A percentile compares a stretch with the other conserved stretches of the same genome.
Conservation (phyloP, 2,329 filamentous ascomycete genomes). For the Apiospora malaysiana region DNA sequence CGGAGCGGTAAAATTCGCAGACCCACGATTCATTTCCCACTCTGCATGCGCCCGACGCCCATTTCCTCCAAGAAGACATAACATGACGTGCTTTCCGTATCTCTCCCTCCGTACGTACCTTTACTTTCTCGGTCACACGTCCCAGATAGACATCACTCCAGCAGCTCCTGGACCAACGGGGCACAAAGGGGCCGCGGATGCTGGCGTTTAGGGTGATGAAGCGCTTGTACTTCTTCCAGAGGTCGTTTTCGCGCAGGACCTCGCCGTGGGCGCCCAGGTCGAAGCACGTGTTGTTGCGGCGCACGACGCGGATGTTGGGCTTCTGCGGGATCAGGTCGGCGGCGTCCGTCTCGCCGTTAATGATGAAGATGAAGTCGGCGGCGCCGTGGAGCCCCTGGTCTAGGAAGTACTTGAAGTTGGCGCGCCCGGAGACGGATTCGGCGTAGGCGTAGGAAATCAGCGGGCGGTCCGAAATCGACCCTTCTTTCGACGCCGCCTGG, state of each 20-base stretch:
- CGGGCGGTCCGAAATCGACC: conserved; percentile 26
- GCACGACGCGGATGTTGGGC: conserved; percentile 41
- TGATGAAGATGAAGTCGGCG: conserved; percentile 48
- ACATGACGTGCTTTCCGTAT: background rate
- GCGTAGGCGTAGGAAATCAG: conserved; percentile 45
- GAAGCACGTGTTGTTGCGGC: conserved; percentile 42
- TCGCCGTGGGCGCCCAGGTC: conserved; percentile 44
- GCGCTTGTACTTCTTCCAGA: conserved; percentile 42
- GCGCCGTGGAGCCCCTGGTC: conserved; percentile 42
- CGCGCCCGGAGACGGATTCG: conserved; percentile 39
- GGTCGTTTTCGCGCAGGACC: conserved; percentile 38
- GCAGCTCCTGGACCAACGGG: conserved; percentile 42
- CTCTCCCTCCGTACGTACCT: conserved; percentile 31
- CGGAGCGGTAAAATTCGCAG: background rate
- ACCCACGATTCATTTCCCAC: background rate
- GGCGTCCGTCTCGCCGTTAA: conserved; percentile 42
- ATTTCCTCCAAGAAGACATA: background rate
- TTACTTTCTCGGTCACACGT: conserved; percentile 38
- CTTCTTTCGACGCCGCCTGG: background rate
- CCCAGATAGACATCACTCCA: conserved; percentile 44
- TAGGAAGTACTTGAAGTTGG: conserved; percentile 45
- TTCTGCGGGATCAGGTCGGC: conserved; percentile 34
- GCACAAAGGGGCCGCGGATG: conserved; percentile 45
- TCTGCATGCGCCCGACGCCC: background rate
- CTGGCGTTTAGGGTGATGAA: conserved; percentile 46